Percentiles rank a stretch among this genome's conserved stretches.
phyloP scores from a whole-genome alignment of 2,329 filamentous ascomycete species.

The Botryotinia convoluta region DNA sequence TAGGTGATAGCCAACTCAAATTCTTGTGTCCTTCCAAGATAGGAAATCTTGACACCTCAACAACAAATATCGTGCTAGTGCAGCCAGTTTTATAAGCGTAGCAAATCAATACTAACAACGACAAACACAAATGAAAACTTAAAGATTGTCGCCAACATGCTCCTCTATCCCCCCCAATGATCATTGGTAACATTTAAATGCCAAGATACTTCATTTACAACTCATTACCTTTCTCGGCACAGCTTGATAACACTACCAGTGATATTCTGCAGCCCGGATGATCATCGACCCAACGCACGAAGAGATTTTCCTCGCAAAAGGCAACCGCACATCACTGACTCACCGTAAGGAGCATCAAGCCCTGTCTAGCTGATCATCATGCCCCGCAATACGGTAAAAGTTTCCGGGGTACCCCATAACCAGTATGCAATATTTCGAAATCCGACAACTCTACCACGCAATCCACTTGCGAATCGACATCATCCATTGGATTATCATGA shows the following conservation, averaged over 20 bases:
- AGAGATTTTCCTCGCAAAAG: slow-evolving; percentile 2
- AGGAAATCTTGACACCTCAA: not conserved
- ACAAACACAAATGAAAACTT: not conserved
- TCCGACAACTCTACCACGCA: not conserved
- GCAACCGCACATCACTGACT: not conserved
- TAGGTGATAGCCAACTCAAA: not conserved
- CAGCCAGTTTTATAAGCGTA: not conserved
- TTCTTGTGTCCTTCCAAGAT: not conserved
- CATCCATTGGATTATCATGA: not conserved
- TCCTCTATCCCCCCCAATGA: not conserved
- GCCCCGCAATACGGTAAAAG: not conserved
- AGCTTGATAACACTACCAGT: not conserved
- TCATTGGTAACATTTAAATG: not conserved
- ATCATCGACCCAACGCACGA: not conserved
- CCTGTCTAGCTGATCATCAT: not conserved
- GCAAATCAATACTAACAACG: not conserved
- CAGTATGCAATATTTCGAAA: not conserved
- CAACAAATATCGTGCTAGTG: not conserved
- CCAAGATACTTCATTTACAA: not conserved
- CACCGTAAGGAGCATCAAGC: not conserved
- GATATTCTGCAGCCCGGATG: not conserved
- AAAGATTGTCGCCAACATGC: not conserved
- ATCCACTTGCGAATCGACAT: not conserved
- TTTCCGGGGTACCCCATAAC: slow-evolving; percentile 3
- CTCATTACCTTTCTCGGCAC: not conserved